Conservation (phyloP, 2,329 filamentous ascomycete genomes). For the Fusarium sterilihyphosum region DNA sequence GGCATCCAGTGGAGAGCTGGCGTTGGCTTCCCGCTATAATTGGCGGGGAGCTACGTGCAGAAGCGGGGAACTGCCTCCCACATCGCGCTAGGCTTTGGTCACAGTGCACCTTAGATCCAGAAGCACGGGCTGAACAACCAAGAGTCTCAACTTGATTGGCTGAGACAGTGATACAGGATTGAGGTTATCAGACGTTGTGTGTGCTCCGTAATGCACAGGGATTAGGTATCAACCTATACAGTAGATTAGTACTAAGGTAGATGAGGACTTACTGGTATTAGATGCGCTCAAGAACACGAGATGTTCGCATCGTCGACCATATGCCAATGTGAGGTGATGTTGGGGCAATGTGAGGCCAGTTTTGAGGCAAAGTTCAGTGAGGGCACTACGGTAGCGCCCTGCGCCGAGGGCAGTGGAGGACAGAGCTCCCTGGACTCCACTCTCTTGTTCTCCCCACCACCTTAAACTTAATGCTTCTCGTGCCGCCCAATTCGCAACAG, state of each 20-base stretch:
- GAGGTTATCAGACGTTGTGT: background rate
- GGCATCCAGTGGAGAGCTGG: conserved; percentile 36
- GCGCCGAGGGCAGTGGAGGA: conserved; percentile 1
- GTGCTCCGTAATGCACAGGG: background rate
- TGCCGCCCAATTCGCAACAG: background rate
- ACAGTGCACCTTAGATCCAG: conserved; percentile 16
- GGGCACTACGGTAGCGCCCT: conserved; percentile 32
- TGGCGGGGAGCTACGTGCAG: conserved; percentile 23
- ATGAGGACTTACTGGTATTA: background rate
- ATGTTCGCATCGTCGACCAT: background rate
- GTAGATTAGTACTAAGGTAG: background rate
- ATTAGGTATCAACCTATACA: background rate
- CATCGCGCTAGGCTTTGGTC: conserved; percentile 22
- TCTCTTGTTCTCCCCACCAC: conserved; percentile 5
- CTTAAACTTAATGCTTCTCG: conserved; percentile 1
- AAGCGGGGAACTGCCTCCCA: conserved; percentile 35
- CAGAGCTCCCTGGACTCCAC: conserved; percentile 14
- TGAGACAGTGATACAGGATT: background rate
- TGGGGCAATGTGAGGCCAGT: conserved; percentile 21
- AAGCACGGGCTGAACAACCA: background rate
- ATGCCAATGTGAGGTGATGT: conserved; percentile 12
- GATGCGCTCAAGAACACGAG: background rate
- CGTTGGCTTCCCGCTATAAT: conserved; percentile 8
- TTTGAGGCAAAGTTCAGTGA: conserved; percentile 28
- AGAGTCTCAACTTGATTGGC: background rate